Conservation (phyloP, 2,329 filamentous ascomycete genomes). For the Tothia fuscella region DNA sequence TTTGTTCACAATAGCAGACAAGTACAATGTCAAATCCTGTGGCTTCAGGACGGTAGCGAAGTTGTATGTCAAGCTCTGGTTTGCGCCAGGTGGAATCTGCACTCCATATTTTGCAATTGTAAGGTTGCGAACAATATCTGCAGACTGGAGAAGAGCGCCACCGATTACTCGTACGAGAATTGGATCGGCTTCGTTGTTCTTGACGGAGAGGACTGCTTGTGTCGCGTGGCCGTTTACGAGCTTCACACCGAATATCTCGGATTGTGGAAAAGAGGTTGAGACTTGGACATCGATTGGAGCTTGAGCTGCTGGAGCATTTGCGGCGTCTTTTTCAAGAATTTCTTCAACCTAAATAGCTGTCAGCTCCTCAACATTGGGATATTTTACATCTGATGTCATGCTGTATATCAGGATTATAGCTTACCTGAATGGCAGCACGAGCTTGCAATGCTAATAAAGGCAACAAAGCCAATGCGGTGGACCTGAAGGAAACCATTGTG, state of each 20-base stretch:
- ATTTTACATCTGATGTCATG: too few relatives aligned
- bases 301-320: conserved; percentile 50
- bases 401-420: conserved; percentile 21
- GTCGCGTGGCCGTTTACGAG: conserved; percentile 86
- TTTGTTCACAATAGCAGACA: conserved; percentile 61
- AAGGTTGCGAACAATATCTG: conserved; percentile 62
- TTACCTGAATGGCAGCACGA: conserved; percentile 49
- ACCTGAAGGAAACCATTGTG: conserved; percentile 61
- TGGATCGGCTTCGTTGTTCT: conserved; percentile 68
- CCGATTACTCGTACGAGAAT: conserved; percentile 66
- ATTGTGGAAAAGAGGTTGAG: conserved; percentile 47
- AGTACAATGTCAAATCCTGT: conserved; percentile 69
- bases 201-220: conserved; percentile 62
- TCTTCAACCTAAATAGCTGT: not conserved
- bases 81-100: conserved; percentile 62
- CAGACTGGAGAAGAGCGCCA: conserved; percentile 53
- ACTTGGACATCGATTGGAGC: conserved; percentile 48
- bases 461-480: conserved; percentile 59
- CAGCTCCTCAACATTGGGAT: not conserved
- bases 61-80: conserved; percentile 64
- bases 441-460: conserved; percentile 56
- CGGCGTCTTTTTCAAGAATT: conserved; percentile 15
- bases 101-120: conserved; percentile 60
- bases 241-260: conserved; percentile 87
- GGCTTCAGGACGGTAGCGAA: conserved; percentile 90